Conservation (phyloP, 2,329 filamentous ascomycete genomes). For the Talaromyces sp. region DNA sequence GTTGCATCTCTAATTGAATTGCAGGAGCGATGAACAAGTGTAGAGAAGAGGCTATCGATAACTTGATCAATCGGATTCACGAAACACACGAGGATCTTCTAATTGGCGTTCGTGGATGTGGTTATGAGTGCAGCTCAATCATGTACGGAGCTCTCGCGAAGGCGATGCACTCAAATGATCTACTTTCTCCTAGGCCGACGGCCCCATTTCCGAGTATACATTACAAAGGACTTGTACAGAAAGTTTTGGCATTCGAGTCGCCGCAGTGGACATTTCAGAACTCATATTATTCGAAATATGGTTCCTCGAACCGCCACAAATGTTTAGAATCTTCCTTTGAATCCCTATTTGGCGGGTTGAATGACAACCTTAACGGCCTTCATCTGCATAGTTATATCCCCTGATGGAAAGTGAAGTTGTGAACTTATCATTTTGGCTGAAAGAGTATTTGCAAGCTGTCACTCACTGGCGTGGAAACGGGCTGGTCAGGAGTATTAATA, state of each 20-base stretch:
- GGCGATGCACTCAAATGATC: slow-evolving; percentile 5
- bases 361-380: too few species aligned
- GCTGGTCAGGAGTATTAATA: too few species aligned
- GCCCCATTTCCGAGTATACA: background rate
- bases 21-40: background rate
- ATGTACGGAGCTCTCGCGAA: slow-evolving; percentile 7
- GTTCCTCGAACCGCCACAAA: background rate
- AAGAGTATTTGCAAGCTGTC: too few species aligned
- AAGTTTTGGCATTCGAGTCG: background rate
- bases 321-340: background rate
- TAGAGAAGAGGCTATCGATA: background rate
- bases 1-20: background rate
- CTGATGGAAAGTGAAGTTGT: too few species aligned
- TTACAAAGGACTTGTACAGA: slow-evolving; percentile 1
- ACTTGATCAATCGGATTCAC: background rate
- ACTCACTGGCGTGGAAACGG: too few species aligned
- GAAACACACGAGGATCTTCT: background rate
- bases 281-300: too few species aligned
- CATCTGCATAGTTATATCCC: too few species aligned
- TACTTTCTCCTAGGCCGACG: slow-evolving; percentile 3
- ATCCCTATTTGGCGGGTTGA: too few species aligned
- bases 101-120: background rate
- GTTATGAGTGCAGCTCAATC: slow-evolving; percentile 9
- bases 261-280: background rate
- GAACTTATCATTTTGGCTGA: too few species aligned